These are phyloP conservation scores for Stellera chamaejasme DNA, from an alignment of 345 rosid species.

Conservation along the genomic window DNA sequence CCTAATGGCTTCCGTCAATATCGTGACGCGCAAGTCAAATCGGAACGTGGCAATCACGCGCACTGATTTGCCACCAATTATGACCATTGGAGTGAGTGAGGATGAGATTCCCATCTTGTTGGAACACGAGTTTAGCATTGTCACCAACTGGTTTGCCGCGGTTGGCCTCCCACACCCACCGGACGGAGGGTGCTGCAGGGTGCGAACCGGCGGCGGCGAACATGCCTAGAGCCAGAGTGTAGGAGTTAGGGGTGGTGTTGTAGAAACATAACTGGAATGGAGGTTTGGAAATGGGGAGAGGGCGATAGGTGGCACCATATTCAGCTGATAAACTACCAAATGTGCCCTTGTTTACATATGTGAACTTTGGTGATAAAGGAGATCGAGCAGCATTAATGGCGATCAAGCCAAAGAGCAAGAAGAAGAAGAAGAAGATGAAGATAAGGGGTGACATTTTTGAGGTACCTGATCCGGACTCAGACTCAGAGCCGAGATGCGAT, in stretches of 20 bases:
- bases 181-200: constrained; percentile 12
- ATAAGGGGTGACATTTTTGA: neutral
- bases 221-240: constrained; percentile 35
- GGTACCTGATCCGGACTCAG: too few relatives aligned
- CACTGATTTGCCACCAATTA: constrained; percentile 44
- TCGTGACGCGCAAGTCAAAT: too few relatives aligned
- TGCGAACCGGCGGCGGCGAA: constrained; percentile 22
- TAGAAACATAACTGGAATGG: constrained; percentile 40
- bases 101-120: constrained; percentile 32
- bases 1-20: too few relatives aligned
- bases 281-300: neutral
- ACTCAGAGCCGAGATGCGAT: too few relatives aligned
- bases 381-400: constrained; percentile 22
- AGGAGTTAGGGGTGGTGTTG: constrained; percentile 35
- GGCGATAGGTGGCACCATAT: constrained; percentile 27
- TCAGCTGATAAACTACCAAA: constrained; percentile 19
- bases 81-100: constrained; percentile 36
- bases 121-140: constrained; percentile 29
- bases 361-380: constrained; percentile 17
- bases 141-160: constrained; percentile 33
- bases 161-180: constrained; percentile 56
- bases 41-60: too few relatives aligned
- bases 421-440: constrained; percentile 11
- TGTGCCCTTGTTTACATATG: constrained; percentile 26
- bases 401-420: neutral